phyloP scores from a whole-genome alignment of 768 basidiomycete genomes.

The Cantharellus anzutake region DNA sequence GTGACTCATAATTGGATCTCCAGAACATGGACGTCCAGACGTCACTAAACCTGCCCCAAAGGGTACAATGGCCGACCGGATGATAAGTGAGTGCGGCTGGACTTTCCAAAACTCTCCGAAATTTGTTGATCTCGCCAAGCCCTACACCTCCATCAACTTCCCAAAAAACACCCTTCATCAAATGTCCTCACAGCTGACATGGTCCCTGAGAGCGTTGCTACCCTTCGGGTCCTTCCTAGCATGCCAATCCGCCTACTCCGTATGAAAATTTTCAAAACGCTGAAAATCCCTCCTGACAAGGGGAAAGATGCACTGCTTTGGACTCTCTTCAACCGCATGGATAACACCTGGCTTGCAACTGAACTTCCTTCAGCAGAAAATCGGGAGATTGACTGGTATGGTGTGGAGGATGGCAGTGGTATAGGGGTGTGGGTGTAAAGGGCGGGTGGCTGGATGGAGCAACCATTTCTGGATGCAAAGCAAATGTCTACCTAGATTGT shows the following conservation, averaged over 20 bases:
- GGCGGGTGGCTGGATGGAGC: not conserved
- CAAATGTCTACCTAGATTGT: too few relatives aligned
- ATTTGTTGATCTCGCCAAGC: not conserved
- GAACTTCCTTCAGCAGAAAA: not conserved
- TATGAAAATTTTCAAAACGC: constrained; percentile 38
- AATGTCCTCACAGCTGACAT: too few relatives aligned
- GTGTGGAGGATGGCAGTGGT: not conserved
- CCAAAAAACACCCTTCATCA: too few relatives aligned
- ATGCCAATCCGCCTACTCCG: constrained; percentile 51
- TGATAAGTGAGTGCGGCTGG: not conserved
- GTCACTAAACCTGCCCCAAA: not conserved
- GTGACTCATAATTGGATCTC: not conserved
- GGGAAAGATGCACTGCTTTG: constrained; percentile 4
- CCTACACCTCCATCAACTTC: not conserved
- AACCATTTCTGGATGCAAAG: too few relatives aligned
- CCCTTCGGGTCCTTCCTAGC: constrained; percentile 40
- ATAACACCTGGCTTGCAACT: not conserved
- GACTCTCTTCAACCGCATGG: not conserved
- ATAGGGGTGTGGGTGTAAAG: not conserved
- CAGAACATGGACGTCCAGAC: not conserved
- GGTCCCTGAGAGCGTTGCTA: not conserved
- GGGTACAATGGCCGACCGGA: not conserved
- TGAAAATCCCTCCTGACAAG: constrained; percentile 15
- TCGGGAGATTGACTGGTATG: not conserved
- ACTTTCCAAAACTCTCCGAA: not conserved